A percentile compares a stretch with the other conserved stretches of the same genome.
These are phyloP conservation scores for Fusarium keratoplasticum DNA, from an alignment of 2,329 filamentous ascomycete genomes.

Conservation along the genomic window DNA sequence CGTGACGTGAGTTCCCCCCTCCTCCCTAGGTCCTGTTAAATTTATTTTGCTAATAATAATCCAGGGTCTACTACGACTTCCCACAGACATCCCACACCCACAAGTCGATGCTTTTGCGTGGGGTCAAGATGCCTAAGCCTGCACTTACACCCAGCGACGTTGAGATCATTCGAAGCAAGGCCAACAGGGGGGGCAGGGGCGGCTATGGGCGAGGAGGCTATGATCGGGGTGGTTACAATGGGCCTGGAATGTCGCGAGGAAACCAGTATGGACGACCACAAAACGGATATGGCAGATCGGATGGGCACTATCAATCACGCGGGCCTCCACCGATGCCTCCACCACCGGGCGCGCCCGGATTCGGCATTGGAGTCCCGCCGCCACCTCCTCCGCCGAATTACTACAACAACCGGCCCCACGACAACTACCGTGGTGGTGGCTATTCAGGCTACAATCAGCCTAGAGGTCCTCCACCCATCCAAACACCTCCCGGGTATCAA, in stretches of 20 bases:
- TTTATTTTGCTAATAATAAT: slow-evolving; percentile 44
- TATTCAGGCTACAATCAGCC: slow-evolving; percentile 36
- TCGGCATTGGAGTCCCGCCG: slow-evolving; percentile 50
- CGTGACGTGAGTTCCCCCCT: slow-evolving; percentile 72
- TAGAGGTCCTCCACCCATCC: slow-evolving; percentile 25
- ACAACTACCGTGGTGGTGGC: slow-evolving; percentile 28
- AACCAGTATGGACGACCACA: slow-evolving; percentile 32
- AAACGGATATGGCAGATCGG: slow-evolving; percentile 37
- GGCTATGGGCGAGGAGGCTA: slow-evolving; percentile 44
- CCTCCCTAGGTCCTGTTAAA: not conserved
- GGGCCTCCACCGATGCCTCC: slow-evolving; percentile 42
- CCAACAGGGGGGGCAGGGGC: slow-evolving; percentile 60
- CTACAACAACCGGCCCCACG: slow-evolving; percentile 34
- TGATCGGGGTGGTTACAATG: slow-evolving; percentile 46
- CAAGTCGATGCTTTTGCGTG: slow-evolving; percentile 94
- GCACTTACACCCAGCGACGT: slow-evolving; percentile 82
- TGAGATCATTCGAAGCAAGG: slow-evolving; percentile 75
- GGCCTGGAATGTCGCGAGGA: slow-evolving; percentile 40
- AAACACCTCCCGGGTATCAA: slow-evolving; percentile 31
- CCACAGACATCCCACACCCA: slow-evolving; percentile 78
- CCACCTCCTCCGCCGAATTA: slow-evolving; percentile 45
- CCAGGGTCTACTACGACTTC: slow-evolving; percentile 86
- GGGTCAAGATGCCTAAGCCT: slow-evolving; percentile 78
- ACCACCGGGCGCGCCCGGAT: slow-evolving; percentile 48
- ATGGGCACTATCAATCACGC: slow-evolving; percentile 24